Conservation (phyloP, 805 yeast genomes). For the Candida nitratophila region DNA sequence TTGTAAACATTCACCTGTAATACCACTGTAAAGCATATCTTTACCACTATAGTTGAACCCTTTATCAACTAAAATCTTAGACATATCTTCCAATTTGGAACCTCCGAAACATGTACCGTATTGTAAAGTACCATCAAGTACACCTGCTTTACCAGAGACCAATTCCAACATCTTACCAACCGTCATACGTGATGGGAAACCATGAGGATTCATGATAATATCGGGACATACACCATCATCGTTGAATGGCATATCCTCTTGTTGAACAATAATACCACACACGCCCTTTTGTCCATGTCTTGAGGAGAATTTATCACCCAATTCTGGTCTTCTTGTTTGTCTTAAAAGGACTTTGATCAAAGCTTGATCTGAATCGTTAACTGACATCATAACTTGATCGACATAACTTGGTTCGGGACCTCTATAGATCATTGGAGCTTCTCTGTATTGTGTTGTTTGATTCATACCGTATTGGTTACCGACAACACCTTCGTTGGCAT, state of each 20-base stretch:
- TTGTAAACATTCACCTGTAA: constrained; percentile 94
- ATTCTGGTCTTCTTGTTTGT: constrained; percentile 95
- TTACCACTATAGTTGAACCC: constrained; percentile 95
- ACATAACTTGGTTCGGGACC: constrained; percentile 95
- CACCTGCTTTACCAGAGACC: constrained; percentile 97
- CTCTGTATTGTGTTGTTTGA: constrained; percentile 55
- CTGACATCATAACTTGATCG: constrained; percentile 97
- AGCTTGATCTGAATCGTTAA: constrained; percentile 92
- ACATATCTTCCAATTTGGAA: constrained; percentile 93
- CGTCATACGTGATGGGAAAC: constrained; percentile 99
- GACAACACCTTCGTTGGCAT: constrained; percentile 63
- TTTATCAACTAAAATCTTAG: constrained; percentile 77
- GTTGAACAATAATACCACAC: constrained; percentile 95
- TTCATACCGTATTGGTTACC: constrained; percentile 28
- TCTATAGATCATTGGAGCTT: constrained; percentile 84
- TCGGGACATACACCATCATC: constrained; percentile 92
- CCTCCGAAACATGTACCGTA: constrained; percentile 99
- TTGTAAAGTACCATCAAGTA: constrained; percentile 80
- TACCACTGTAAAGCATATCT: constrained; percentile 95
- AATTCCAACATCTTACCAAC: constrained; percentile 98
- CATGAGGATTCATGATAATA: constrained; percentile 98
- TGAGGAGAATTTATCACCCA: constrained; percentile 95
- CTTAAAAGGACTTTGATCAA: constrained; percentile 84
- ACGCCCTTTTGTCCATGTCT: constrained; percentile 99
- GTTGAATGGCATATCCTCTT: constrained; percentile 93